Conservation (phyloP, 306 rosid genomes). For the Corylus avellana region DNA sequence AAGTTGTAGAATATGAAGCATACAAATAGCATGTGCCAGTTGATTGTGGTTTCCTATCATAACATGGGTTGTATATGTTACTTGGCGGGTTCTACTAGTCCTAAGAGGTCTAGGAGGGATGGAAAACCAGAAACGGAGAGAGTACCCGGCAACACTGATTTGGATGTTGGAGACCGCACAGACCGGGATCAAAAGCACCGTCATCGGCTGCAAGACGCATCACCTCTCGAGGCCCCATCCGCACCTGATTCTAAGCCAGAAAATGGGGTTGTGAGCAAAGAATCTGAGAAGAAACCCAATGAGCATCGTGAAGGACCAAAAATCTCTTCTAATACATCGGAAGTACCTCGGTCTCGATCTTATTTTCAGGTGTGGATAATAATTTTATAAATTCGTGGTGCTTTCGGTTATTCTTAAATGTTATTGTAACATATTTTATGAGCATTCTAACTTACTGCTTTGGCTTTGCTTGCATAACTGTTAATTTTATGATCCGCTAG, state of each 20-base stretch:
- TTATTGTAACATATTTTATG: not conserved
- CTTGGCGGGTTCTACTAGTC: slow-evolving; percentile 44
- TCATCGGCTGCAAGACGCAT: slow-evolving; percentile 35
- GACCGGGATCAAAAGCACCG: slow-evolving; percentile 49
- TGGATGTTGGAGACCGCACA: slow-evolving; percentile 35
- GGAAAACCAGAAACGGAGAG: slow-evolving; percentile 53
- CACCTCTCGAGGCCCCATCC: slow-evolving; percentile 37
- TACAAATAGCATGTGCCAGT: not conserved
- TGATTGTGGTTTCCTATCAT: slow-evolving; percentile 18
- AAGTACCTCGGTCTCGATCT: slow-evolving; percentile 58
- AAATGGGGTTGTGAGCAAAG: slow-evolving; percentile 35
- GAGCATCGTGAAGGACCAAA: slow-evolving; percentile 43
- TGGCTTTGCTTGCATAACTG: slow-evolving; percentile 3
- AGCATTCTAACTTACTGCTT: slow-evolving; percentile 5
- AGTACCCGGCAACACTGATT: slow-evolving; percentile 29
- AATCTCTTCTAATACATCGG: slow-evolving; percentile 44
- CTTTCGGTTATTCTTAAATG: not conserved
- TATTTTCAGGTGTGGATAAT: slow-evolving; percentile 55
- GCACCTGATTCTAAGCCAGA: slow-evolving; percentile 46
- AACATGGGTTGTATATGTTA: slow-evolving; percentile 8
- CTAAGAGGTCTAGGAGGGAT: slow-evolving; percentile 80
- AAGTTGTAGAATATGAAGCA: not conserved
- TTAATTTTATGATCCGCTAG: not conserved
- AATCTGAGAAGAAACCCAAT: slow-evolving; percentile 39
- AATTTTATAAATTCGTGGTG: not conserved